Conservation (phyloP, 2,329 filamentous ascomycete genomes). For the Penicillium digitatum region DNA sequence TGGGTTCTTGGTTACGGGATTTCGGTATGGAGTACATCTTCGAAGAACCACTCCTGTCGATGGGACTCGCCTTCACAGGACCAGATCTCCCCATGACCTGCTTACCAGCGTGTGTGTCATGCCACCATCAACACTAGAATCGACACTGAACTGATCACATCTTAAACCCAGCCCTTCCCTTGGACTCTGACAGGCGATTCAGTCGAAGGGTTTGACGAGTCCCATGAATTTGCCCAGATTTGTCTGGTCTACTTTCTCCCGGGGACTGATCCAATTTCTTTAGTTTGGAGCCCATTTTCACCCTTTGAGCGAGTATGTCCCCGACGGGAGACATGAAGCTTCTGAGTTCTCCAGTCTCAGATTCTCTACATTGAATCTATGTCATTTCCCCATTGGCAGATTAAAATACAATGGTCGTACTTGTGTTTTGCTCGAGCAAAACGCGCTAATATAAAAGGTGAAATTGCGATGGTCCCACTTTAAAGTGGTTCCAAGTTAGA, state of each 20-base stretch:
- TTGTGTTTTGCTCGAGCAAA: not conserved
- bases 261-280: too few species aligned
- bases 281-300: too few species aligned
- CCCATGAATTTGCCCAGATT: too few species aligned
- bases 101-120: not conserved
- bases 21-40: not conserved
- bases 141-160: not conserved
- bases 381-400: not conserved
- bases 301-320: too few species aligned
- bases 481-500: too few species aligned
- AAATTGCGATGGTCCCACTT: not conserved
- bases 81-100: not conserved
- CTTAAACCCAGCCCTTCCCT: not conserved
- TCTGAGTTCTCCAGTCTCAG: not conserved
- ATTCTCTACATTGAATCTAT: too few species aligned
- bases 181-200: not conserved
- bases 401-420: not conserved
- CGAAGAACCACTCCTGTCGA: not conserved
- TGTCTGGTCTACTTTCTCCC: too few species aligned
- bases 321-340: too few species aligned
- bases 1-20: not conserved
- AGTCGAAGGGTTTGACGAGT: too few species aligned
- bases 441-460: not conserved
- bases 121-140: not conserved
- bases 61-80: not conserved